These are phyloP conservation scores for Ceratocystis diversiconidia DNA, from an alignment of 2,329 filamentous ascomycete species.

Conservation along the genomic window DNA sequence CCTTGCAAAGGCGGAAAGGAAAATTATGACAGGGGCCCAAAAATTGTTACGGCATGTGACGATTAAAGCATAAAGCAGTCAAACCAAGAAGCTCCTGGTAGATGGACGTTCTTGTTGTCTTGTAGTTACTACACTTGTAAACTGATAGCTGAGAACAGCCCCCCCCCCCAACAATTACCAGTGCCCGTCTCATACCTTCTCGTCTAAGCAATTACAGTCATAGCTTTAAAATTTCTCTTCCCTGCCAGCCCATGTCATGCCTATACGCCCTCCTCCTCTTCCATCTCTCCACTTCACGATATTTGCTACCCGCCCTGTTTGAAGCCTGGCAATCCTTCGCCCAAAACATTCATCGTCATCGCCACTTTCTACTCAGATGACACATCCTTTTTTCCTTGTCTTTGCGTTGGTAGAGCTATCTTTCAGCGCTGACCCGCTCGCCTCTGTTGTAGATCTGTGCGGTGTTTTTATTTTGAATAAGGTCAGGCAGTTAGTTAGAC, in stretches of 20 bases:
- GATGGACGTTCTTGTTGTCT: too few species aligned
- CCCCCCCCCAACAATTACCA: not conserved
- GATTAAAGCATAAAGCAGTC: not conserved
- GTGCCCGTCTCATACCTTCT: not conserved
- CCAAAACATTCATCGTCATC: not conserved
- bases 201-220: not conserved
- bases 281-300: not conserved
- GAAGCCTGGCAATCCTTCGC: not conserved
- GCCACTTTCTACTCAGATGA: not conserved
- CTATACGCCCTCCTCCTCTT: not conserved
- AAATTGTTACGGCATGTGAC: slow-evolving; percentile 1
- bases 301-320: not conserved
- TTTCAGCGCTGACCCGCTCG: not conserved
- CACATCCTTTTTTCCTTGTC: not conserved
- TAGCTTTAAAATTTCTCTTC: not conserved
- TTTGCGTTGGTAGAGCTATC: not conserved
- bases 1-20: not conserved
- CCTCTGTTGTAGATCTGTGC: not conserved
- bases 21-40: not conserved
- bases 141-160: not conserved
- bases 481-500: not conserved
- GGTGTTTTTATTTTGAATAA: not conserved
- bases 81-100: not conserved
- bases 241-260: too few species aligned
- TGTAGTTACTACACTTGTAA: not conserved